Base-by-base conservation (phyloP, 106 monocot genomes). In the Posidonia australis region DNA sequence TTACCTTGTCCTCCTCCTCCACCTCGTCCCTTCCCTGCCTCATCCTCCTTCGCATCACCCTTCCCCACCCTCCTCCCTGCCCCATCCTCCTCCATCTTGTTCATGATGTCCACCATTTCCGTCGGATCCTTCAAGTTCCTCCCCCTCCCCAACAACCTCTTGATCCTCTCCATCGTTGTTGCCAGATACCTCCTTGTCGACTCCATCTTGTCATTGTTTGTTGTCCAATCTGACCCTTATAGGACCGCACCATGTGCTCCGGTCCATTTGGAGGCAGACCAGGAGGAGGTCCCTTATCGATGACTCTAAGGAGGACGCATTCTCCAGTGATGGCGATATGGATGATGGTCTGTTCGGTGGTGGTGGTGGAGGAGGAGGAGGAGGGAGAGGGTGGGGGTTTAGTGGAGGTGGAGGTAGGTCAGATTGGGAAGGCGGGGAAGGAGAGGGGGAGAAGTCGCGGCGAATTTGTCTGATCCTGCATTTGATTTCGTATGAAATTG, bases 381-480 rank as follows among this genome's bases (percentile, higher is more conserved):
- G n/a, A n/a, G n/a, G n/a, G n/a, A n/a, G n/a, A n/a, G n/a, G n/a
- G n/a, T n/a, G n/a, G n/a, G n/a, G n/a, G n/a, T n/a, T n/a, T n/a
- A n/a, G n/a, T n/a, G n/a, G n/a, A n/a, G n/a, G n/a, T n/a, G n/a
- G n/a, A n/a, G n/a, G n/a, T n/a, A n/a, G n/a, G n/a, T n/a, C n/a
- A n/a, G n/a, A n/a, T n/a, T n/a, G n/a, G n/a, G n/a, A n/a, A n/a
- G n/a, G n/a, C n/a, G 67, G 72, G 21, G 49, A 44, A n/a, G 72
- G 63, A 69, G 62, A 58, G 9, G 57, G 45, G 1, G 45, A 46
- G 5, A n/a, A 51, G 64, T 21, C 10, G n/a, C n/a, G 24, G 31
- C 54, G 1, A 66, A 72, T 17, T 73, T 80, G 7, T 46, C 77
- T 17, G 83, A 86, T 72, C 81, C 83, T 44, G 86, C 79, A 12